Percentiles rank a stretch among this genome's conserved stretches.
phyloP scores from a whole-genome alignment of 1,139 yeast genomes.

The Hanseniaspora uvarum region DNA sequence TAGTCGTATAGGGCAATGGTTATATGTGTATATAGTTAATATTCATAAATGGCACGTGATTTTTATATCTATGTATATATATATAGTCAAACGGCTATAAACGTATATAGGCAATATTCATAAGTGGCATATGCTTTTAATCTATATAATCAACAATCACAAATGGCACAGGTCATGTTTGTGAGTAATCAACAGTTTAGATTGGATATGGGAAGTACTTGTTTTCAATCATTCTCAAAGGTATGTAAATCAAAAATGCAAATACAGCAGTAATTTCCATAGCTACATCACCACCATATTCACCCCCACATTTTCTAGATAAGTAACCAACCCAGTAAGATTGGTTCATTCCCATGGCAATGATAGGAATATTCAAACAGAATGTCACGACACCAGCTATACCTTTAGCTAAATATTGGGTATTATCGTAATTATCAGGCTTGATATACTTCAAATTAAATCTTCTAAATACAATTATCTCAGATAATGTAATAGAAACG shows the following conservation, averaged over 20 bases:
- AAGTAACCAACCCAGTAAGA: slow-evolving; percentile 73
- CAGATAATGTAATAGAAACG: slow-evolving; percentile 58
- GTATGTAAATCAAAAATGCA: slow-evolving; percentile 55
- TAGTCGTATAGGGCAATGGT: too few species aligned
- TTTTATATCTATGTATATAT: too few species aligned
- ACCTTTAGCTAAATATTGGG: slow-evolving; percentile 56
- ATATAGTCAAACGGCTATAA: too few species aligned
- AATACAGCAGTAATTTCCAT: slow-evolving; percentile 67
- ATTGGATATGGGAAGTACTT: slow-evolving; percentile 39
- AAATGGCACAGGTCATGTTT: background rate
- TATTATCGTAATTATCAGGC: slow-evolving; percentile 49
- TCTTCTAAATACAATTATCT: slow-evolving; percentile 65
- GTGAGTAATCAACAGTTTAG: background rate
- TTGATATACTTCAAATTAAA: slow-evolving; percentile 50
- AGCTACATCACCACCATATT: slow-evolving; percentile 74
- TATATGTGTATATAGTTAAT: too few species aligned
- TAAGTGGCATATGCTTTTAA: too few species aligned
- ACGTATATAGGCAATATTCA: too few species aligned
- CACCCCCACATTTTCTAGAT: slow-evolving; percentile 51
- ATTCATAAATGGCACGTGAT: too few species aligned
- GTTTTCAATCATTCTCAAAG: slow-evolving; percentile 58
- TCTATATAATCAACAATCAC: background rate
- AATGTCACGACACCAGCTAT: slow-evolving; percentile 67
- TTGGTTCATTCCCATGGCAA: slow-evolving; percentile 76
- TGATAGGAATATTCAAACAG: slow-evolving; percentile 77